phyloP scores from a whole-genome alignment of 345 rosid species.

The Isatis tinctoria region DNA sequence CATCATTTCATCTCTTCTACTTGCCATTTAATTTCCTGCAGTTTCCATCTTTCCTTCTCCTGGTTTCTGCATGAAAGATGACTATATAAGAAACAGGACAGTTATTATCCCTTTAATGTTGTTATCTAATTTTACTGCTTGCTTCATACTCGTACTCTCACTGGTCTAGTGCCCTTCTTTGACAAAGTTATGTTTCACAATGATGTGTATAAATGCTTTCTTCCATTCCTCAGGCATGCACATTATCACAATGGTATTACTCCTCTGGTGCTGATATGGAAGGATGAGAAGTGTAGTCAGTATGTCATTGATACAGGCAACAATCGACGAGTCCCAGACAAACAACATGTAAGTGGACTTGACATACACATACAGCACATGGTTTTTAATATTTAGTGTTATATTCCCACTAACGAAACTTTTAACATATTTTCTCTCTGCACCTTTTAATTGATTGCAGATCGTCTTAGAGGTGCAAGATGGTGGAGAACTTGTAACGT shows the following conservation, averaged over 20 bases:
- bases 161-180: background rate
- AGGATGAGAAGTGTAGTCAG: slow-evolving; percentile 87
- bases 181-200: background rate
- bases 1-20: background rate
- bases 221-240: slow-evolving; percentile 49
- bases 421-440: background rate
- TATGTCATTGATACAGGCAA: slow-evolving; percentile 91
- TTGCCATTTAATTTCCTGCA: background rate
- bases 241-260: slow-evolving; percentile 91
- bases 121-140: background rate
- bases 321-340: slow-evolving; percentile 67
- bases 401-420: background rate
- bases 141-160: slow-evolving; percentile 7
- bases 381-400: background rate
- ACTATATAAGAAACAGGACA: too few species aligned
- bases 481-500: slow-evolving; percentile 68
- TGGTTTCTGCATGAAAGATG: background rate
- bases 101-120: too few species aligned
- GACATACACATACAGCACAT: slow-evolving; percentile 5
- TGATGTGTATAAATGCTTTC: background rate
- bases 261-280: slow-evolving; percentile 93
- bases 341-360: slow-evolving; percentile 60
- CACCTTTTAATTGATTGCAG: slow-evolving; percentile 33
- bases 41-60: background rate
- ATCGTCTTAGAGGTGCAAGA: slow-evolving; percentile 85